Evolutionary conservation across 352 stramenopile genomes (phyloP), one percentile per base, ranked within the genome.

Genomic region (Globisporangium cederbergense): DNA sequence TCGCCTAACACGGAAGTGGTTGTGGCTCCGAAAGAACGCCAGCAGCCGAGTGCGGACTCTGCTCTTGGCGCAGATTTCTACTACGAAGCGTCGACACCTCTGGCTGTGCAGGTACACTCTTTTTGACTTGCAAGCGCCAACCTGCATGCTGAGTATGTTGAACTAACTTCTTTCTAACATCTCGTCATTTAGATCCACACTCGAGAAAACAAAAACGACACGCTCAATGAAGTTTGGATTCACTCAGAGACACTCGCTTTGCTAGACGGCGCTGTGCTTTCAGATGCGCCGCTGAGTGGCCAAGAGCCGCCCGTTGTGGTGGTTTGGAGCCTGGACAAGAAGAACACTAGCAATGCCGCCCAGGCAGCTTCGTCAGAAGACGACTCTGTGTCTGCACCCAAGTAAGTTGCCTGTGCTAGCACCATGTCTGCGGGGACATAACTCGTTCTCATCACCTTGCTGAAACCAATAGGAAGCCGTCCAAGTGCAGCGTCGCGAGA

Each of bases 1-100:
- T 86, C 80, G 11, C 74, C 84, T 4, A 77, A 85, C n/a, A 86
- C 83, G 2, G 81, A 94, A 64, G 70, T 94, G 18, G 81, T 90
- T 53, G 85, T 94, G 7, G 80, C 83, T 0, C 86, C 86, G 20
- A 94, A 94, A 71, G 78, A 89, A 52, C 83, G 86, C 13, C 69
- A 73, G 62, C 25, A 59, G 18, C 45, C 78, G 22, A 62, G 55
- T 6, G 36, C 69, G 1, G 70, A 72, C 38, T 71, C 65, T 3
- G 60, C 64, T 25, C 58, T 90, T 14, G 83, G 76, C 32, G 46
- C 70, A 0, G 79, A 86, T 62, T 75, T 89, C 20, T 88, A 84
- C 57, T 91, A 76, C 30, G 78, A 84, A 62, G 67, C 86, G 4
- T 92, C 85, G 5, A 58, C 75, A 18, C 60, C 68, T 16, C 64